Evolutionary conservation across 495 filamentous ascomycete genomes (phyloP).

Genomic region (Penicillium atrosanguineum): DNA sequence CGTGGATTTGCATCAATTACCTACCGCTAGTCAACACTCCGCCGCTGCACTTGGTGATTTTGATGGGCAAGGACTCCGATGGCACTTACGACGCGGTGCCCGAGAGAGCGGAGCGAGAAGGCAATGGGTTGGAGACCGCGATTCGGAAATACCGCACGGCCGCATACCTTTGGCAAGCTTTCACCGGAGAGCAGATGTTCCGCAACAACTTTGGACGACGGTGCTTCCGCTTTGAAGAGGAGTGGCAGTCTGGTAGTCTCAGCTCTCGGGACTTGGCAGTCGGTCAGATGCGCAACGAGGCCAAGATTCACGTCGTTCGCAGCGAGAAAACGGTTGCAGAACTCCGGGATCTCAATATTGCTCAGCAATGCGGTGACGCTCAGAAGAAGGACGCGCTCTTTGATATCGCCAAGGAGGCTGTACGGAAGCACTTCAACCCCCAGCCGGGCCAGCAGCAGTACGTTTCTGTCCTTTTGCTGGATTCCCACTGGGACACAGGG

Average conservation of each 20-base stretch:
- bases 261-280: constrained; percentile 65
- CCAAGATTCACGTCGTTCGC: constrained; percentile 80
- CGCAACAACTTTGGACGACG: constrained; percentile 80
- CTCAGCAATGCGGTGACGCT: constrained; percentile 74
- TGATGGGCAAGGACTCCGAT: constrained; percentile 84
- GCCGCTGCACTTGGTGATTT: constrained; percentile 79
- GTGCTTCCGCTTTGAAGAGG: constrained; percentile 86
- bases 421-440: constrained; percentile 70
- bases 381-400: constrained; percentile 69
- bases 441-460: constrained; percentile 76
- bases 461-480: constrained; percentile 78
- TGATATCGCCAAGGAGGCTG: constrained; percentile 69
- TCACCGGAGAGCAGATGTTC: constrained; percentile 92
- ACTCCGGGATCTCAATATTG: constrained; percentile 70
- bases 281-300: constrained; percentile 80
- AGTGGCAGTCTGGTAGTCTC: constrained; percentile 80
- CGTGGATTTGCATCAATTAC: constrained; percentile 79
- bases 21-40: constrained; percentile 72
- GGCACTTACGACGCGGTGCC: constrained; percentile 81
- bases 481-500: constrained; percentile 80
- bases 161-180: constrained; percentile 93
- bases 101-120: constrained; percentile 70
- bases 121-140: constrained; percentile 73
- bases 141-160: constrained; percentile 86
- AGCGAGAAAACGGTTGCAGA: constrained; percentile 81